A percentile compares a stretch with the other conserved stretches of the same genome.
Conservation (phyloP, 202 grass and related monocot species). For the Bolboschoenoplectus hybrid region DNA sequence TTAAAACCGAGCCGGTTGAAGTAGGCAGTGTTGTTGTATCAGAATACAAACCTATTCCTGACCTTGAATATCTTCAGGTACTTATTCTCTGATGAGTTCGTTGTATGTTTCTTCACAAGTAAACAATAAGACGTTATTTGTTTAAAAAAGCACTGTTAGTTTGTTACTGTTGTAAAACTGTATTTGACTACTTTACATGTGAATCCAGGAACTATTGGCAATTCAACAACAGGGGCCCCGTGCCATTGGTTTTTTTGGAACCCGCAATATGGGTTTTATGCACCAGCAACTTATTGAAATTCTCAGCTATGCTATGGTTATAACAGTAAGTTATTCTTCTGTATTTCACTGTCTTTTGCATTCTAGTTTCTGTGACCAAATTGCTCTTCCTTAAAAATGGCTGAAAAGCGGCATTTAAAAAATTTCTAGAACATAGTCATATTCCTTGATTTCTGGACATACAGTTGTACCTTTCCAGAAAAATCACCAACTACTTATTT, state of each 20-base stretch:
- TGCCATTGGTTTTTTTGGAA: conserved; percentile 95
- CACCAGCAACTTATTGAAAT: conserved; percentile 99
- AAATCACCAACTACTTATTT: not conserved
- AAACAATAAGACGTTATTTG: not conserved
- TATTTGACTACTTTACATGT: conserved; percentile 33
- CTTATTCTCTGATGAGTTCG: conserved; percentile 26
- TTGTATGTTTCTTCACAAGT: conserved; percentile 13
- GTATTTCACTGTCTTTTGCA: not conserved
- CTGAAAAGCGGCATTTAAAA: not conserved
- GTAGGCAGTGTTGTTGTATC: conserved; percentile 60
- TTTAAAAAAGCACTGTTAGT: not conserved
- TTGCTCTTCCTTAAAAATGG: not conserved
- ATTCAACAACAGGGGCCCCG: conserved; percentile 98
- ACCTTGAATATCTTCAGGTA: conserved; percentile 98
- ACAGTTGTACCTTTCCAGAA: not conserved
- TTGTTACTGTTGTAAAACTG: conserved; percentile 32
- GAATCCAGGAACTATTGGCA: conserved; percentile 80
- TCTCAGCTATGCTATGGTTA: conserved; percentile 99
- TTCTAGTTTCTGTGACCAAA: not conserved
- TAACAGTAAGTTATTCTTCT: conserved; percentile 73
- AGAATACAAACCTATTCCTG: conserved; percentile 81
- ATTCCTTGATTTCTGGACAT: not conserved
- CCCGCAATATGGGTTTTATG: conserved; percentile 99
- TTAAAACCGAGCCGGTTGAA: conserved; percentile 66
- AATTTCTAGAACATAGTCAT: not conserved